Base-by-base conservation (phyloP, 2,329 filamentous ascomycete genomes). In the Rhynchosporium secalis region DNA sequence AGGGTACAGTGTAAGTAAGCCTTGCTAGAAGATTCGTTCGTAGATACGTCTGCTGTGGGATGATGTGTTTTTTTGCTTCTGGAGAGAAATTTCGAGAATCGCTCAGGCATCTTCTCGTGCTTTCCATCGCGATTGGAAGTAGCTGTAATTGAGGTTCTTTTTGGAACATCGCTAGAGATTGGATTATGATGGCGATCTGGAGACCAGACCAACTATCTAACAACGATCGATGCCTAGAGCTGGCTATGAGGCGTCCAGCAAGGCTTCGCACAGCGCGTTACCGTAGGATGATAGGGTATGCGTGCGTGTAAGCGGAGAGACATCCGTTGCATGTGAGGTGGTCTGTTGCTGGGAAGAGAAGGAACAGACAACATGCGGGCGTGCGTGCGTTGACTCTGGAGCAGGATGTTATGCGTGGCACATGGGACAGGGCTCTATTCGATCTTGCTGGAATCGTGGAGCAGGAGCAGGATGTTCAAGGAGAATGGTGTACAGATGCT, bases 361-460 rank as follows among this genome's bases (percentile, higher is more conserved):
- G 8, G 10, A n/a, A 26, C 10, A 20, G 43, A n/a, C 10, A n/a
- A 26, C 10, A 31, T 48, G 46, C 46, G 26, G 46, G 46, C 46
- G 46, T 48, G 46, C 46, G 46, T 48, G 46, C 46, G 46, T 48
- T 48, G 13, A 48, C 20, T 26, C 46, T 48, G 10, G 46, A 8
- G 28, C 46, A 1, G 20, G 26, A 48, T 13, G 46, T 4, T 48
- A 26, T 48, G 46, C 10, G 28, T 15, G 20, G 46, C 28, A 48
- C 8, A 10, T 6, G 4, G 26, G 26, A 7, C 1, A 5, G 33
- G 33, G 33, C 33, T 10, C 46, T 13, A 13, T 10, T 31, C 3
- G 9, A 2, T 48, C 26, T 15, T 46, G 43, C 7, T 31, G 26
- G n/a, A 28, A 20, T 10, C 20, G 20, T 36, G 9, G 33, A 36